These are phyloP conservation scores for Picea engelmannii DNA, from an alignment of 83 land plant genomes.

Conservation along the genomic window DNA sequence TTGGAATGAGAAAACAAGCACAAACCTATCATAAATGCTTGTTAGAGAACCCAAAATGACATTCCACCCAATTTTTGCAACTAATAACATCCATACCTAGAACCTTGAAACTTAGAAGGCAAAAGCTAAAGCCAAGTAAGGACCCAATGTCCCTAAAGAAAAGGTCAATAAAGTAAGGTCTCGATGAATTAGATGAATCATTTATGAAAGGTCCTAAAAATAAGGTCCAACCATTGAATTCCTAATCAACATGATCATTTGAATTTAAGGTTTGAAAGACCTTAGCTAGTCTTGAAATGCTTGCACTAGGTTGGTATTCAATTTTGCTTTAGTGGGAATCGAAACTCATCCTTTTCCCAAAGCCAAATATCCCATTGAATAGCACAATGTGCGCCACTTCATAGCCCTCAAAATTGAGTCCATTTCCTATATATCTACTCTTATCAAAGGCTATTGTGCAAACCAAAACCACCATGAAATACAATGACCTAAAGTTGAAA, in stretches of 20 bases:
- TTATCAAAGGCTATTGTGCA: too few relatives aligned
- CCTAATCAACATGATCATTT: too few relatives aligned
- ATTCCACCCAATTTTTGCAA: conserved; percentile 78
- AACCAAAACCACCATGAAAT: too few relatives aligned
- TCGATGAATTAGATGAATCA: too few relatives aligned
- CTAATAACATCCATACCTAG: conserved; percentile 11
- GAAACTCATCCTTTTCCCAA: conserved; percentile 68
- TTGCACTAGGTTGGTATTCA: too few relatives aligned
- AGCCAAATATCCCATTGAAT: conserved; percentile 87
- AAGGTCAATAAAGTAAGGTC: not conserved
- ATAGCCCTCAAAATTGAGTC: conserved; percentile 3
- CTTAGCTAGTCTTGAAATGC: too few relatives aligned
- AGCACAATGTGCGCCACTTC: conserved; percentile 68
- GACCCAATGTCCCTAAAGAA: not conserved
- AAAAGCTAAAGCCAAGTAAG: conserved; percentile 9
- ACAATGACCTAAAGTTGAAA: too few relatives aligned
- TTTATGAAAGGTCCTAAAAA: too few relatives aligned
- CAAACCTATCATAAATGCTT: conserved; percentile 87
- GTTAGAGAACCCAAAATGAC: conserved; percentile 89
- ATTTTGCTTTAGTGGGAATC: not conserved
- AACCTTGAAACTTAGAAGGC: not conserved
- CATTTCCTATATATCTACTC: not conserved
- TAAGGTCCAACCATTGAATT: too few relatives aligned
- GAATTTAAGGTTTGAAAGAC: too few relatives aligned
- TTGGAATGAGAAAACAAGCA: not conserved